Conservation (phyloP, 805 yeast species). For the Candida maris region DNA sequence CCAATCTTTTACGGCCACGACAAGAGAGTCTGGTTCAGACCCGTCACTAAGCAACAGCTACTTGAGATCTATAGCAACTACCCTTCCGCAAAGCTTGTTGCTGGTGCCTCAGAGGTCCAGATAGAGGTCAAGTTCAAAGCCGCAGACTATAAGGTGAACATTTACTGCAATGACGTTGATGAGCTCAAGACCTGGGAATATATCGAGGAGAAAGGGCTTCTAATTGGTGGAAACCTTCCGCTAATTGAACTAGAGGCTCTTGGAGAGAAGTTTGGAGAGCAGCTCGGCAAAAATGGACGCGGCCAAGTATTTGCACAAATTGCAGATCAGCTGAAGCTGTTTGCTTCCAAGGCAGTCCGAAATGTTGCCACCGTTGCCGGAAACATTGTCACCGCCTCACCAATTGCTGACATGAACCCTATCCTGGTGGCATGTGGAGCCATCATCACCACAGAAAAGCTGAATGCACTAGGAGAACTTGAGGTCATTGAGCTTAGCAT, state of each 20-base stretch:
- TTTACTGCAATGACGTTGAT: slow-evolving; percentile 40
- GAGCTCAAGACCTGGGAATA: slow-evolving; percentile 37
- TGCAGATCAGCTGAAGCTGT: slow-evolving; percentile 39
- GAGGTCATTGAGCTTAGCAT: slow-evolving; percentile 28
- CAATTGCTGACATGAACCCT: slow-evolving; percentile 47
- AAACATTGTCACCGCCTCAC: slow-evolving; percentile 47
- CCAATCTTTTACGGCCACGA: slow-evolving; percentile 37
- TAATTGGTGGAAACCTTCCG: slow-evolving; percentile 41
- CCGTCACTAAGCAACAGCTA: slow-evolving; percentile 37
- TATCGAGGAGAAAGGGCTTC: slow-evolving; percentile 38
- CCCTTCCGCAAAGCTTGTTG: slow-evolving; percentile 39
- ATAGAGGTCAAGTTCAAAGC: slow-evolving; percentile 43
- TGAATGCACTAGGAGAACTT: slow-evolving; percentile 25
- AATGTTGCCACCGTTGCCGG: slow-evolving; percentile 51
- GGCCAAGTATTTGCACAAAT: slow-evolving; percentile 38
- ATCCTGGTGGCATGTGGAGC: slow-evolving; percentile 42
- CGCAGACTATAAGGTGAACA: slow-evolving; percentile 37
- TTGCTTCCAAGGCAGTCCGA: slow-evolving; percentile 48
- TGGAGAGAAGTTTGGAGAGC: slow-evolving; percentile 29
- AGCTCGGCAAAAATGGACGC: slow-evolving; percentile 20
- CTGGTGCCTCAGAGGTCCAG: slow-evolving; percentile 48
- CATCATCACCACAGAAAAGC: slow-evolving; percentile 32
- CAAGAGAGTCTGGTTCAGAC: slow-evolving; percentile 43
- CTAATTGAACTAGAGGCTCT: slow-evolving; percentile 37
- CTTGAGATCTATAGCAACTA: slow-evolving; percentile 31